phyloP scores from a whole-genome alignment of 2,329 filamentous ascomycete genomes.

The Erysiphe neolycopersici region DNA sequence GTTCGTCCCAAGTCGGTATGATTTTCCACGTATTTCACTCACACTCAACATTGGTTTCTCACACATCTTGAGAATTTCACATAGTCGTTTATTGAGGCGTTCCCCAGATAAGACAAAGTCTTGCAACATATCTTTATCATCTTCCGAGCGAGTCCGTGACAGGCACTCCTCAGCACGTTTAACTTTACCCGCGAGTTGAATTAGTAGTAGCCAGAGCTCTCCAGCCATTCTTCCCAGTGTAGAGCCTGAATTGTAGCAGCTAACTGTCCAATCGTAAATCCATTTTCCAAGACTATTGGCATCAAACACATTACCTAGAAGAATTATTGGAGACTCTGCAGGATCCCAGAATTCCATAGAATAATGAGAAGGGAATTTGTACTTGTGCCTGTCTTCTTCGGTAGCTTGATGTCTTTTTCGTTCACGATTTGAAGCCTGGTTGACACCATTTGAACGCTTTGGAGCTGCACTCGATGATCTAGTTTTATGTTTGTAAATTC shows the following conservation, averaged over 20 bases:
- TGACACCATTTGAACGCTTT: neutral
- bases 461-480: neutral
- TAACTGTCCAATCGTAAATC: slow-evolving; percentile 99
- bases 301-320: slow-evolving; percentile 88
- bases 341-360: slow-evolving; percentile 98
- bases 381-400: slow-evolving; percentile 30
- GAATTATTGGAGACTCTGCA: slow-evolving; percentile 71
- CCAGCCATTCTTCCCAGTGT: slow-evolving; percentile 79
- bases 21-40: slow-evolving; percentile 44
- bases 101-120: slow-evolving; percentile 82
- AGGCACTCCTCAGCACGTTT: slow-evolving; percentile 67
- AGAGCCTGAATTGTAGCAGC: slow-evolving; percentile 53
- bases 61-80: slow-evolving; percentile 66
- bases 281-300: slow-evolving; percentile 94
- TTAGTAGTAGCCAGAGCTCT: slow-evolving; percentile 83
- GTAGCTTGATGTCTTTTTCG: slow-evolving; percentile 23
- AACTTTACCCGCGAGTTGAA: slow-evolving; percentile 80
- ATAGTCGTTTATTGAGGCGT: slow-evolving; percentile 61
- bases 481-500: neutral
- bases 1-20: slow-evolving; percentile 60
- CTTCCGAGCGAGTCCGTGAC: slow-evolving; percentile 39
- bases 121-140: slow-evolving; percentile 56
- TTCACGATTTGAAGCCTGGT: slow-evolving; percentile 12
- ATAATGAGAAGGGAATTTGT: slow-evolving; percentile 67
- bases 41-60: slow-evolving; percentile 90